Evolutionary conservation across 768 basidiomycete species (phyloP).

Genomic region (Auriculariales sp.): DNA sequence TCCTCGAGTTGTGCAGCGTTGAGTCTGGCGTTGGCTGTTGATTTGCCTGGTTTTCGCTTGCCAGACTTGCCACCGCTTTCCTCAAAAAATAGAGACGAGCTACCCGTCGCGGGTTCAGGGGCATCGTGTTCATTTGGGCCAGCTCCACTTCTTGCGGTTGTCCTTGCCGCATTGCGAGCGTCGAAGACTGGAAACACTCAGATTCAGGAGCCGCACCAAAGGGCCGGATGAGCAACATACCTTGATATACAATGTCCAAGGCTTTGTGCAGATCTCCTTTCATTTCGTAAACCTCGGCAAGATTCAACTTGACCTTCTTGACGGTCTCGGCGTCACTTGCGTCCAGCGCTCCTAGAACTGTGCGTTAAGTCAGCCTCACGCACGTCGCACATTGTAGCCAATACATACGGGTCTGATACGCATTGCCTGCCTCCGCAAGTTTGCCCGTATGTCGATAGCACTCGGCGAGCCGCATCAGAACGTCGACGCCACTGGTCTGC

Average conservation of each 20-base stretch:
- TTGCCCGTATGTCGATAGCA: slow-evolving; percentile 71
- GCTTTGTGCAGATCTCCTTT: slow-evolving; percentile 68
- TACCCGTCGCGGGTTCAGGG: background rate
- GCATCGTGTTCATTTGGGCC: slow-evolving; percentile 9
- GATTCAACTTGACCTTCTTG: slow-evolving; percentile 74
- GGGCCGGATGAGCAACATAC: slow-evolving; percentile 22
- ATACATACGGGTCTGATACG: slow-evolving; percentile 63
- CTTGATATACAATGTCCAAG: slow-evolving; percentile 70
- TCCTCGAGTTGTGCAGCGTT: slow-evolving; percentile 44
- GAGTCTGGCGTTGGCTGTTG: slow-evolving; percentile 29
- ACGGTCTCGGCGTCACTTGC: slow-evolving; percentile 57
- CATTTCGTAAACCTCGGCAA: slow-evolving; percentile 84
- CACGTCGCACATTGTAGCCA: background rate
- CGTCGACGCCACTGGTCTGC: slow-evolving; percentile 60
- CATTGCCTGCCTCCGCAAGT: slow-evolving; percentile 60
- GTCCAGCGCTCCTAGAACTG: slow-evolving; percentile 28
- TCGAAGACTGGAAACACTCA: slow-evolving; percentile 19
- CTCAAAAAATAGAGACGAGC: slow-evolving; percentile 30
- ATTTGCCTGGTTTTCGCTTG: slow-evolving; percentile 26
- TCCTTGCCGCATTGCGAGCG: slow-evolving; percentile 12
- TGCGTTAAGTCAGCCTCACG: background rate
- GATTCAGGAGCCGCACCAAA: background rate
- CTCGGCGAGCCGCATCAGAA: slow-evolving; percentile 63
- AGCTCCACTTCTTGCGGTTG: slow-evolving; percentile 1
- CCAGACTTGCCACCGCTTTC: slow-evolving; percentile 19